Conservation (phyloP, 2,329 filamentous ascomycete species). For the Apiospora hydei region DNA sequence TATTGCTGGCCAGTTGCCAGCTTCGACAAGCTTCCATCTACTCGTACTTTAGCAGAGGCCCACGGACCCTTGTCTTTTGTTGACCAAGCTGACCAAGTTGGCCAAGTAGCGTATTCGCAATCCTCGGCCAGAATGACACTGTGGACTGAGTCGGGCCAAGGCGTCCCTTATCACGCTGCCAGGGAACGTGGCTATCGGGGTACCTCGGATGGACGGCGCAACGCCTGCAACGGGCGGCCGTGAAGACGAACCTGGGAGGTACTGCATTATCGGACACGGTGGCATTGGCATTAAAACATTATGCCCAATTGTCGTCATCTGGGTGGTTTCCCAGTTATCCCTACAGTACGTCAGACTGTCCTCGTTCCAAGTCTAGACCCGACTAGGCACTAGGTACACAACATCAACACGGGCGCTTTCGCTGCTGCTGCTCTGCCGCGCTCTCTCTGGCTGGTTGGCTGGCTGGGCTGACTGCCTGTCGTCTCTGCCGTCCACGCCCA, state of each 20-base stretch:
- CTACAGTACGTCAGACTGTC: slow-evolving; percentile 22
- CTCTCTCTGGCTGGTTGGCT: background rate
- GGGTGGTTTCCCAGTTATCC: slow-evolving; percentile 20
- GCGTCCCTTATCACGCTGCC: slow-evolving; percentile 13
- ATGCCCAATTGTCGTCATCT: slow-evolving; percentile 17
- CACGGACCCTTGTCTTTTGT: background rate
- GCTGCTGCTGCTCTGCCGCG: background rate
- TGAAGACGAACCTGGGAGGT: slow-evolving; percentile 5
- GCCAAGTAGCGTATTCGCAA: slow-evolving; percentile 22
- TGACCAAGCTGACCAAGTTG: background rate
- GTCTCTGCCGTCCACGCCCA: slow-evolving; percentile 14
- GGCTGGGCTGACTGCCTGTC: background rate
- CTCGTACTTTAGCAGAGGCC: slow-evolving; percentile 17
- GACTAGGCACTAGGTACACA: background rate
- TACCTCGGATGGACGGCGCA: slow-evolving; percentile 3
- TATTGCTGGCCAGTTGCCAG: slow-evolving; percentile 24
- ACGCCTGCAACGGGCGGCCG: background rate
- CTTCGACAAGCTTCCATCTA: slow-evolving; percentile 34
- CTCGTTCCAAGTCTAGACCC: slow-evolving; percentile 21
- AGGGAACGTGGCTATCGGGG: slow-evolving; percentile 19
- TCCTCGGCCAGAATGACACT: slow-evolving; percentile 8
- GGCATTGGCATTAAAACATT: slow-evolving; percentile 2
- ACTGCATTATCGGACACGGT: slow-evolving; percentile 17
- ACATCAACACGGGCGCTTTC: slow-evolving; percentile 9
- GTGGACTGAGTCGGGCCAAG: slow-evolving; percentile 17